Evolutionary conservation across 139 green algal genomes (phyloP).

Genomic region (Tetradesmus lagerheimii): DNA sequence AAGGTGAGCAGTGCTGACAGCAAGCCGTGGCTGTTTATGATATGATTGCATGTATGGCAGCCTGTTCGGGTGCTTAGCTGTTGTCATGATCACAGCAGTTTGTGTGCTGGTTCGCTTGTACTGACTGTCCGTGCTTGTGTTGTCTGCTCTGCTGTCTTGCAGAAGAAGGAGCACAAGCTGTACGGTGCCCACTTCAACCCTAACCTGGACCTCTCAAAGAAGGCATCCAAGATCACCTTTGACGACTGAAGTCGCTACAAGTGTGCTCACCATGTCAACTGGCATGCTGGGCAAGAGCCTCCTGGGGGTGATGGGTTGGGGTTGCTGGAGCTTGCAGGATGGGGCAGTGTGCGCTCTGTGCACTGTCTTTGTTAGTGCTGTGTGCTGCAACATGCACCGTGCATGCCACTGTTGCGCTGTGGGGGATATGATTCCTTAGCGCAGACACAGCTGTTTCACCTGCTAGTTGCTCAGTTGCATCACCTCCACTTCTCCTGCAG

Average conservation of each 20-base stretch:
- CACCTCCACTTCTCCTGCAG: neutral
- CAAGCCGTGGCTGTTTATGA: too few species aligned
- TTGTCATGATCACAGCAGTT: too few species aligned
- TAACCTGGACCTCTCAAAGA: constrained; percentile 87
- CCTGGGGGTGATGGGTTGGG: neutral
- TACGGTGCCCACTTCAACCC: constrained; percentile 96
- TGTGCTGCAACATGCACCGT: neutral
- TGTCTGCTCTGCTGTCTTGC: neutral
- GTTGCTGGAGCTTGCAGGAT: neutral
- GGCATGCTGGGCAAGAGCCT: neutral
- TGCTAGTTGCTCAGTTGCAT: neutral
- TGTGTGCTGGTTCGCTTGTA: neutral
- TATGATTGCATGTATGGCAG: too few species aligned
- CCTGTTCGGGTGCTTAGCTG: too few species aligned
- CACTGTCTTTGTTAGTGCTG: neutral
- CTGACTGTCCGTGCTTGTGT: neutral
- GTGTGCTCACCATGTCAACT: neutral
- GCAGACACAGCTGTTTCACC: neutral
- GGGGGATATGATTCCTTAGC: neutral
- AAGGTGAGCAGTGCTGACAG: constrained; percentile 90
- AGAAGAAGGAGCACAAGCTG: constrained; percentile 52
- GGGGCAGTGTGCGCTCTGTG: neutral
- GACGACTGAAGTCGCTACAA: constrained; percentile 12
- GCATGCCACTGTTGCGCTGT: neutral
- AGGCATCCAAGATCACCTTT: constrained; percentile 94